Evolutionary conservation across 2,329 filamentous ascomycete genomes (phyloP).

Genomic region (Trichoderma citrinoviride): DNA sequence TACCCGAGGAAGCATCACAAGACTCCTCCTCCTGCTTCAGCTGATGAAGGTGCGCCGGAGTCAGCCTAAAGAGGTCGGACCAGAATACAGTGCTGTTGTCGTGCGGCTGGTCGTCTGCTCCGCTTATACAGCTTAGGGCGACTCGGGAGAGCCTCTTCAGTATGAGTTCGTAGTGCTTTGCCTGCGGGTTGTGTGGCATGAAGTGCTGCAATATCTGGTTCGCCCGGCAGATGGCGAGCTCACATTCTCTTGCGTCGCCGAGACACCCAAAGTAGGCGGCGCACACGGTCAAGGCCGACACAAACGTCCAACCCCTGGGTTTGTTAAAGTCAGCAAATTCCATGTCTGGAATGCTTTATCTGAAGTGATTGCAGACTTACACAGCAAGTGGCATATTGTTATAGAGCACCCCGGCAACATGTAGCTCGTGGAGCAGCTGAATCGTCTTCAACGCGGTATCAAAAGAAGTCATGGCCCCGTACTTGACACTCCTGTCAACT

Average conservation of each 20-base stretch:
- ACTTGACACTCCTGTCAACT: background rate
- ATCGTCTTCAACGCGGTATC: background rate
- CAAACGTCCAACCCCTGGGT: background rate
- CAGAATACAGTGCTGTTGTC: background rate
- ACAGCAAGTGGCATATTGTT: conserved; percentile 4
- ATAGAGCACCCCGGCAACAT: background rate
- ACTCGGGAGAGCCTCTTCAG: background rate
- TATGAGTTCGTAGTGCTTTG: background rate
- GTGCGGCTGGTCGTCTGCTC: background rate
- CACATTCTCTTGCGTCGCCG: background rate
- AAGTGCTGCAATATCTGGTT: background rate
- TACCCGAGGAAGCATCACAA: background rate
- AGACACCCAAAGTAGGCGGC: conserved; percentile 1
- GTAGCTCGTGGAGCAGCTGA: background rate
- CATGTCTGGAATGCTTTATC: too few relatives aligned
- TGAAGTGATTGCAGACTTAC: background rate
- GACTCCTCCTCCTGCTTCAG: background rate
- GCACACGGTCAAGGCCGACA: background rate
- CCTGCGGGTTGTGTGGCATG: background rate
- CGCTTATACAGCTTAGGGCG: background rate
- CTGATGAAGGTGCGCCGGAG: background rate
- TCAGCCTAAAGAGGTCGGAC: background rate
- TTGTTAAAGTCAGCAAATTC: background rate
- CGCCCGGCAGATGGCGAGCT: background rate
- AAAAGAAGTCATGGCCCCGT: conserved; percentile 2